Base-by-base conservation (phyloP, 2,329 filamentous ascomycete genomes). In the Reticulascus tulasneorum region DNA sequence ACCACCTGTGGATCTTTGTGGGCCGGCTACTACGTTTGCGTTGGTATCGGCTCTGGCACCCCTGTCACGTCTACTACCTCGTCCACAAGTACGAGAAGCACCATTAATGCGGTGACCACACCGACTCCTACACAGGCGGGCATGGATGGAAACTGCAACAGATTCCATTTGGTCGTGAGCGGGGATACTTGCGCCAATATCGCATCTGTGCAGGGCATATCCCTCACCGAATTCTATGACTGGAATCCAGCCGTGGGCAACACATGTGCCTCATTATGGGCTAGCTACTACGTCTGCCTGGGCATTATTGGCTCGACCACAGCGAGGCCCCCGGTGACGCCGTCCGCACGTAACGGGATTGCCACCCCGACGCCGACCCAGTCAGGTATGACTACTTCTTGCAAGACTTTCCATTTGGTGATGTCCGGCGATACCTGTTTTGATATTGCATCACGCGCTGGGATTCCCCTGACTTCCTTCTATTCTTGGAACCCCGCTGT, bases 221-320 rank as follows among this genome's bases (percentile, higher is more conserved):
- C n/a, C n/a, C n/a, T n/a, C n/a, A n/a, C n/a, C n/a, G n/a, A n/a
- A n/a, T n/a, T n/a, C n/a, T n/a, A n/a, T n/a, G n/a, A 20, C 23
- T 47, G 40, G 42, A 40, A 50, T 33, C 47, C 47, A 5, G 46
- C 43, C 18, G 28, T 49, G 29, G 43, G 40, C 9, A 20, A 11
- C 12, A 15, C 16, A 17, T 42, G 40, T 33, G 27, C 11, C 6
- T 24, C 35, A 5, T 27, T 42, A 10, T 35, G 36, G 40, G 4
- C 23, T 9, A 16, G 33, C 19, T 6, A 6, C 4, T 37, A 17
- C 17, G 23, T 26, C 22, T 37, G 29, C n/a, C 23, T 37, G n/a
- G 22, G 35, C 23, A 15, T 24, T 20, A 15, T 35, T 20, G 33
- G 33, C 9, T 9, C 23, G 23, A 9, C 23, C 9, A n/a, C n/a